Percentiles rank a stretch among this genome's conserved stretches.
Evolutionary conservation across 345 rosid species (phyloP).

Genomic region (Luvunga scandens): DNA sequence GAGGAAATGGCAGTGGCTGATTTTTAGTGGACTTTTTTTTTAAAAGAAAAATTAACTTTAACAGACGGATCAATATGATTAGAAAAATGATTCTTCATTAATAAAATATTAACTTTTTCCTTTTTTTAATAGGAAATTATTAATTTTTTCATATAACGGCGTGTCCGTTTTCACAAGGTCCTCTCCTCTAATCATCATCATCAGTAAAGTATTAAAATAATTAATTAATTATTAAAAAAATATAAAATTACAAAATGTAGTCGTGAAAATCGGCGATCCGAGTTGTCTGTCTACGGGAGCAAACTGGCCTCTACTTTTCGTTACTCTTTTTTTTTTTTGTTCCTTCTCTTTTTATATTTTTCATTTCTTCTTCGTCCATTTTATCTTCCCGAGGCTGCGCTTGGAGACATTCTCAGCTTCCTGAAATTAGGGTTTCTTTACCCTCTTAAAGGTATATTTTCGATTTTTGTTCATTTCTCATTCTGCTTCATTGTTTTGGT

Average conservation of each 20-base stretch:
- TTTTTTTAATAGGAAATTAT: too few species aligned
- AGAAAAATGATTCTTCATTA: too few species aligned
- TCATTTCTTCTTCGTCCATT: not conserved
- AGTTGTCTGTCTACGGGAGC: constrained; percentile 12
- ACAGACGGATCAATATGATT: too few species aligned
- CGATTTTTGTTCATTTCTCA: not conserved
- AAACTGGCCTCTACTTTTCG: not conserved
- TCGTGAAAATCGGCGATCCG: constrained; percentile 28
- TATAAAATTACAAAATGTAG: not conserved
- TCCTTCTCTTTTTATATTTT: not conserved
- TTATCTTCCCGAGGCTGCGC: not conserved
- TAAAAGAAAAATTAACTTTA: too few species aligned
- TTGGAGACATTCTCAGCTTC: constrained; percentile 7
- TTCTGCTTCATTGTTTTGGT: not conserved
- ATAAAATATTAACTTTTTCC: too few species aligned
- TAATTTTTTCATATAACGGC: too few species aligned
- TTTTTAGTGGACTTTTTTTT: too few species aligned
- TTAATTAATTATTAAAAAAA: not conserved
- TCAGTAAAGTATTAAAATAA: not conserved
- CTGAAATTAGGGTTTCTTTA: not conserved
- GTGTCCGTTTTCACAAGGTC: too few species aligned
- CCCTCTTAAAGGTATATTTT: not conserved
- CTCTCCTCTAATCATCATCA: not conserved
- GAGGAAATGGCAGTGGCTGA: too few species aligned
- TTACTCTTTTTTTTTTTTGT: not conserved